Conservation (phyloP, 129 eudicot species). For the Centaurea solstitialis region DNA sequence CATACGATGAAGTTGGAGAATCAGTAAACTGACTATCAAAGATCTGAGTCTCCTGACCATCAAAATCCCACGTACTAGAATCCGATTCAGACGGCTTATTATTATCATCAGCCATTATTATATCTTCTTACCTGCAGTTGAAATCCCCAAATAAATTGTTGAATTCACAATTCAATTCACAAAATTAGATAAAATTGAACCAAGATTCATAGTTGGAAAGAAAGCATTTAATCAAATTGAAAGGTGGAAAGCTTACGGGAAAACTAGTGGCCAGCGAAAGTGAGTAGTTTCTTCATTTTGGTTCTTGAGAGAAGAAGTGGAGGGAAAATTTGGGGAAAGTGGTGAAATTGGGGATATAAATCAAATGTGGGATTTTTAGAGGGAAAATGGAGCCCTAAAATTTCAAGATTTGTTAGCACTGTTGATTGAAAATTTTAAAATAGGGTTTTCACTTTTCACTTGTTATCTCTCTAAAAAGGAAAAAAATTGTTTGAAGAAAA, state of each 20-base stretch:
- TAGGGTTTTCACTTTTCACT: neutral
- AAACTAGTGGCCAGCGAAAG: neutral
- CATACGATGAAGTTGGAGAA: conserved; percentile 31
- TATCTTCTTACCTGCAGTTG: conserved; percentile 27
- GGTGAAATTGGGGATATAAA: conserved; percentile 12
- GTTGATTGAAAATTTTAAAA: neutral
- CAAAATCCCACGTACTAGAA: conserved; percentile 33
- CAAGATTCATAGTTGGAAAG: neutral
- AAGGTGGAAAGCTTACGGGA: neutral
- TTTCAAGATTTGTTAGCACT: conserved; percentile 4
- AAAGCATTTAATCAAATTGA: neutral
- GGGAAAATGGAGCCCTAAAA: conserved; percentile 45
- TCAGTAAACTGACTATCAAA: conserved; percentile 42
- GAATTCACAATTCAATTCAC: neutral
- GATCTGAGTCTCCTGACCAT: conserved; percentile 49
- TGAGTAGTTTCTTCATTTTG: neutral
- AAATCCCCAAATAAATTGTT: neutral
- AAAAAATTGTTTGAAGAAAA: too few relatives aligned
- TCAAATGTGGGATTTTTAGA: conserved; percentile 30
- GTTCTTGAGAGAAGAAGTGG: conserved; percentile 18
- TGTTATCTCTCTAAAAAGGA: too few relatives aligned
- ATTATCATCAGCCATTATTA: conserved; percentile 54
- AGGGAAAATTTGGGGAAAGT: conserved; percentile 28
- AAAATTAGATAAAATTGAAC: neutral
- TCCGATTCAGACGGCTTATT: conserved; percentile 16